Evolutionary conservation across 2,329 filamentous ascomycete genomes (phyloP).

Genomic region (Ophiostoma sp.): DNA sequence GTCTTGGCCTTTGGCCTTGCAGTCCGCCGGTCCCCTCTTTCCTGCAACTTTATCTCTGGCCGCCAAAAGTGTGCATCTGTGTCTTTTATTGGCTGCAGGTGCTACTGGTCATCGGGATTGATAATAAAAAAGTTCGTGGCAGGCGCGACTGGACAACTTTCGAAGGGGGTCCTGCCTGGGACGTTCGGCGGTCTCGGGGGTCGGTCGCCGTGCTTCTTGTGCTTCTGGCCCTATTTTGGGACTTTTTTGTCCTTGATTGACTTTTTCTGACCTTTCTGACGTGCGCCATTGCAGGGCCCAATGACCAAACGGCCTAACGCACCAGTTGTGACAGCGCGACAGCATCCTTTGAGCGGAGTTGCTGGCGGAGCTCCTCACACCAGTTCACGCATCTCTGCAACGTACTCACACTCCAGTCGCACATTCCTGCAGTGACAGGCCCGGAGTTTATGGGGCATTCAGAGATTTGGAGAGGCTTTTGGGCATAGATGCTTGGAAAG

Average conservation of each 20-base stretch:
- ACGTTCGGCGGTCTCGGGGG: slow-evolving; percentile 6
- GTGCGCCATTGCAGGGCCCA: slow-evolving; percentile 9
- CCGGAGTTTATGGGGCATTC: neutral
- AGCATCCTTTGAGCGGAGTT: neutral
- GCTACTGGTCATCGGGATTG: slow-evolving; percentile 7
- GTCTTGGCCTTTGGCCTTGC: neutral
- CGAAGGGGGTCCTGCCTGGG: neutral
- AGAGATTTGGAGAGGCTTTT: neutral
- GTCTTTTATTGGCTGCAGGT: slow-evolving; percentile 1
- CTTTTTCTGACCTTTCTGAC: neutral
- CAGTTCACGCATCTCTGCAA: neutral
- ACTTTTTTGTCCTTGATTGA: neutral
- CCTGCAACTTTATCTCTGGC: slow-evolving; percentile 16
- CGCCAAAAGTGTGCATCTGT: neutral
- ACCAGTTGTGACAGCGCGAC: neutral
- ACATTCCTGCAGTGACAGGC: slow-evolving; percentile 1
- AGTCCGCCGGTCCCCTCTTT: neutral
- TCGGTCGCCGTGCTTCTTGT: neutral
- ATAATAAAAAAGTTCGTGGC: slow-evolving; percentile 1
- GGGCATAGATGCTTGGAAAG: slow-evolving; percentile 1
- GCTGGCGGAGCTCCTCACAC: neutral
- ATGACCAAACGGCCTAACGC: slow-evolving; percentile 6
- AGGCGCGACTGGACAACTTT: neutral
- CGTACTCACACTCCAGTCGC: too few species aligned
- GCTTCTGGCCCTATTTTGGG: neutral